These are phyloP conservation scores for Pichia sp. DNA, from an alignment of 1,139 yeast species.

Conservation along the genomic window DNA sequence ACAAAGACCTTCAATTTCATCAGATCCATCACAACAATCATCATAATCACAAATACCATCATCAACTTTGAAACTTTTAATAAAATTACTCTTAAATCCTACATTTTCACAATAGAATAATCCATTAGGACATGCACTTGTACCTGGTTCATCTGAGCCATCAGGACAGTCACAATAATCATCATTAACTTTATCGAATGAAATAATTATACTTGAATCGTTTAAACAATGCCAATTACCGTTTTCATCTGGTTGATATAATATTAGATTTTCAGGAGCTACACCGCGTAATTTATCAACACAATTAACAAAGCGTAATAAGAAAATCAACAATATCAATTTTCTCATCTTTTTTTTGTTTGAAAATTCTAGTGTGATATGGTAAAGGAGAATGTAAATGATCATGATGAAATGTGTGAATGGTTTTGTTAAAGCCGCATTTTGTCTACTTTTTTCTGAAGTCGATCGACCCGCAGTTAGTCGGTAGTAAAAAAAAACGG, in stretches of 20 bases:
- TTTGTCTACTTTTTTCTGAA: too few species aligned
- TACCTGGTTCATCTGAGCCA: slow-evolving; percentile 96
- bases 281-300: slow-evolving; percentile 23
- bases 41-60: slow-evolving; percentile 94
- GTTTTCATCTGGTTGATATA: slow-evolving; percentile 45
- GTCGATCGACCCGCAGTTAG: too few species aligned
- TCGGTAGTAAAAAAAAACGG: too few species aligned
- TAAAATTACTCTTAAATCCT: slow-evolving; percentile 54
- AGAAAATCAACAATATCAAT: background rate
- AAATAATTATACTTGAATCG: slow-evolving; percentile 54
- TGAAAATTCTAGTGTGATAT: too few species aligned
- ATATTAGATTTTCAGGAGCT: slow-evolving; percentile 30
- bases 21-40: slow-evolving; percentile 90
- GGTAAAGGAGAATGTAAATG: background rate
- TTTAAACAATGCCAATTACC: slow-evolving; percentile 64
- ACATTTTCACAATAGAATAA: slow-evolving; percentile 69
- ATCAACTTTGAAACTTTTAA: slow-evolving; percentile 59
- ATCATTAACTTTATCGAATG: slow-evolving; percentile 67
- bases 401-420: background rate
- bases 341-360: too few species aligned
- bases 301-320: background rate
- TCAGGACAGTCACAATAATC: slow-evolving; percentile 95
- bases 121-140: slow-evolving; percentile 66
- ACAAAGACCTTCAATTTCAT: slow-evolving; percentile 54
- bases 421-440: too few species aligned